Base-by-base conservation (phyloP, 2,329 filamentous ascomycete species). In the Colletotrichum sp. region DNA sequence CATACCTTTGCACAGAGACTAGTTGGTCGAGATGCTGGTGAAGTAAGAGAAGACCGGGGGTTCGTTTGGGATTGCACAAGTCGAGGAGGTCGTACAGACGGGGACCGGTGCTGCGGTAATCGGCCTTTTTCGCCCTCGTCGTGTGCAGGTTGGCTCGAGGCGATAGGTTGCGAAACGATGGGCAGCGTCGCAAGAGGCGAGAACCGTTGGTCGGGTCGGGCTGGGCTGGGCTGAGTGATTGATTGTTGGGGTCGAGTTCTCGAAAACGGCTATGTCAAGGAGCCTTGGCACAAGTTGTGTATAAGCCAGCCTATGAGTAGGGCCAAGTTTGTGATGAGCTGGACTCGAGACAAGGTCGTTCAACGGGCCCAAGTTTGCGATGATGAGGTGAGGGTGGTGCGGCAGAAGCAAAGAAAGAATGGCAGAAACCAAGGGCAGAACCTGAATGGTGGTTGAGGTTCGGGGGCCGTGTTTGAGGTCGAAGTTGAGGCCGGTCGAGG, bases 21-120 rank as follows among this genome's bases (percentile, higher is more conserved):
- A 52, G 32, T 24, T 24, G 57, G 36, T 21, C 16, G 24, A 30
- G 18, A 49, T 59, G 66, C 32, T 67, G 28, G 26, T 34, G 21
- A 26, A 57, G 55, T 30, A 30, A 28, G 57, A 30, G 49, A 24
- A 57, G 32, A 59, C 57, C 63, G 44, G 62, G 39, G 24, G 59
- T 36, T 55, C 52, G 57, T 60, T 63, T 64, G 63, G 21, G 30
- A 63, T 67, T 21, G 63, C 44, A 76, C 70, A 36, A 60, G 57
- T 69, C 69, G 69, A 44, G 63, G 73, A 73, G 44, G 74, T 76
- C 13, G 59, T 69, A 69, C 70, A 69, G 62, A 69, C 44, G 49
- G 44, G 59, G 70, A 34, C 74, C 70, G 44, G 65, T 69, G 70
- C 64, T 76, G 74, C 74, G 74, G 74, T 76, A 74, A 24, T 76